Conservation (phyloP, 1,139 yeast species). For the Lodderomyces margitis region DNA sequence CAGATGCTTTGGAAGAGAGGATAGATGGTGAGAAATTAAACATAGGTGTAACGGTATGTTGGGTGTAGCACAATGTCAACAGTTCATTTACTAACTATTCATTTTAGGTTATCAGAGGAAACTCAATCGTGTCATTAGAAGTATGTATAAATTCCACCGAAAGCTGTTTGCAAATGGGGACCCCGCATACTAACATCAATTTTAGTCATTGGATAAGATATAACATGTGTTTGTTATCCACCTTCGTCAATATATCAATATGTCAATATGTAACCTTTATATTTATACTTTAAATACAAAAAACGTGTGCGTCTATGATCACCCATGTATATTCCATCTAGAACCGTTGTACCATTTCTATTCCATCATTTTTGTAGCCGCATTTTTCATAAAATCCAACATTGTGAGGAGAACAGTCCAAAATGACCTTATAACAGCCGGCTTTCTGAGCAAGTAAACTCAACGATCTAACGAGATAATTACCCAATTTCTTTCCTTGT, state of each 20-base stretch:
- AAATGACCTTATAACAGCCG: constrained; percentile 85
- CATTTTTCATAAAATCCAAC: constrained; percentile 89
- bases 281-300: not conserved
- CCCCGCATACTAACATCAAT: constrained; percentile 23
- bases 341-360: constrained; percentile 59
- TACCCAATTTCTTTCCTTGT: constrained; percentile 84
- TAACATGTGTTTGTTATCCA: no score
- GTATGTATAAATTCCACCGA: constrained; percentile 27
- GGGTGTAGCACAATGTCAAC: not conserved
- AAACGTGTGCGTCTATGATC: not conserved
- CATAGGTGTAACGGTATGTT: constrained; percentile 54
- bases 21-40: constrained; percentile 48
- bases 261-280: not conserved
- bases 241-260: no score
- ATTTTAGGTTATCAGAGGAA: constrained; percentile 52
- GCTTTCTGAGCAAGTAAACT: constrained; percentile 53
- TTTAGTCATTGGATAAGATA: constrained; percentile 31
- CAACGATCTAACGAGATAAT: constrained; percentile 59
- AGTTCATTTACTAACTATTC: constrained; percentile 24
- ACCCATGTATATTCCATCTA: constrained; percentile 7
- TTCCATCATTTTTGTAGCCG: constrained; percentile 62
- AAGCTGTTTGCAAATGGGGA: not conserved
- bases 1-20: constrained; percentile 67
- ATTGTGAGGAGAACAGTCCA: constrained; percentile 84
- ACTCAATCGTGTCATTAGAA: constrained; percentile 58